Conservation (phyloP, 257 asterid genomes). For the Jasminum sambac region DNA sequence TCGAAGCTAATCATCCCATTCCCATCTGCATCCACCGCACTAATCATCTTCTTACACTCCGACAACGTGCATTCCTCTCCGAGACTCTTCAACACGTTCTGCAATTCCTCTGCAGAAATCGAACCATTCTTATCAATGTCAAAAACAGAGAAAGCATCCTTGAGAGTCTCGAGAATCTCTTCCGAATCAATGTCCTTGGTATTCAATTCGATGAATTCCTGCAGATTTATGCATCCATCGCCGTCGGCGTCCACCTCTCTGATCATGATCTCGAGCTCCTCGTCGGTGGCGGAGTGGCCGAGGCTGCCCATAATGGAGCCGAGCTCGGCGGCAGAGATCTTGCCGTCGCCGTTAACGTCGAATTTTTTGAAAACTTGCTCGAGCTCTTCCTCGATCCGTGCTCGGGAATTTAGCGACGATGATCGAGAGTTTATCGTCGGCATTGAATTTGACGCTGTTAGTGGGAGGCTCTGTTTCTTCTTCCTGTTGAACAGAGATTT, state of each 20-base stretch:
- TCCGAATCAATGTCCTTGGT: conserved; percentile 56
- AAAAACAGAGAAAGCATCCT: conserved; percentile 72
- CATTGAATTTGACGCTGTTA: conserved; percentile 12
- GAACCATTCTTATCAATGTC: conserved; percentile 70
- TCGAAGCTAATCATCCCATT: conserved; percentile 74
- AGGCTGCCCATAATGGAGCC: conserved; percentile 79
- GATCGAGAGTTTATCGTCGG: conserved; percentile 33
- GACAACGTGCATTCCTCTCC: conserved; percentile 81
- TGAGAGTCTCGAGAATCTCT: conserved; percentile 59
- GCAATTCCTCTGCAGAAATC: conserved; percentile 74
- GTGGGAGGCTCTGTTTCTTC: conserved; percentile 27
- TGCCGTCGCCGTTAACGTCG: conserved; percentile 80
- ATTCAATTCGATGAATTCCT: conserved; percentile 73
- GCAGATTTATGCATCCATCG: conserved; percentile 75
- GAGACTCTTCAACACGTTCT: conserved; percentile 55
- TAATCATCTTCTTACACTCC: conserved; percentile 76
- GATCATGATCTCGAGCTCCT: conserved; percentile 63
- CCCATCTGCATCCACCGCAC: conserved; percentile 77
- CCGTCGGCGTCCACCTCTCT: conserved; percentile 81
- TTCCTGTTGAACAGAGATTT: conserved; percentile 53
- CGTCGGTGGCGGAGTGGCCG: conserved; percentile 52
- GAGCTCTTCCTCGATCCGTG: conserved; percentile 64
- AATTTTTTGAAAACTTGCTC: conserved; percentile 80
- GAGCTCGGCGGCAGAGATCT: conserved; percentile 63
- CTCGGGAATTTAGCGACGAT: conserved; percentile 40